phyloP scores from a whole-genome alignment of 495 filamentous ascomycete genomes.

The Recurvomyces mirabilis region DNA sequence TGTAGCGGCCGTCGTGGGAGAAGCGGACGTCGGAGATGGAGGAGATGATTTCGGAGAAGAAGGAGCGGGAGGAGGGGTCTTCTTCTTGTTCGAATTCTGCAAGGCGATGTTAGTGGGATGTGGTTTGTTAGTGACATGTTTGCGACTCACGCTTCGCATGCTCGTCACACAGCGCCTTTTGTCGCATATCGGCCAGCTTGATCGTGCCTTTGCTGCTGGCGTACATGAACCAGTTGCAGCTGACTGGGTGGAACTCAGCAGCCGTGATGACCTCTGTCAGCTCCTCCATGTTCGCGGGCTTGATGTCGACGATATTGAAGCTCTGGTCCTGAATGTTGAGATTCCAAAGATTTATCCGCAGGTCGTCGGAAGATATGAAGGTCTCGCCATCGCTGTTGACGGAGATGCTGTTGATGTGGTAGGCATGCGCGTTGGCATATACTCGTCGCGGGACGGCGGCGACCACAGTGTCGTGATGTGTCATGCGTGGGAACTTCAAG shows the following conservation, averaged over 20 bases:
- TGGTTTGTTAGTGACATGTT: background rate
- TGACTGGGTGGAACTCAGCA: conserved; percentile 91
- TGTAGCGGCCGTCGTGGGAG: conserved; percentile 90
- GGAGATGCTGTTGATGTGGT: conserved; percentile 99
- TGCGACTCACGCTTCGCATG: conserved; percentile 75
- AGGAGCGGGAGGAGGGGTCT: conserved; percentile 94
- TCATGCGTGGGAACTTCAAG: conserved; percentile 86
- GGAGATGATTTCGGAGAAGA: conserved; percentile 99
- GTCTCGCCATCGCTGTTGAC: conserved; percentile 99
- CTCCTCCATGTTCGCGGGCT: conserved; percentile 99
- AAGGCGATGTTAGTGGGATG: conserved; percentile 11
- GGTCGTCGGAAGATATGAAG: conserved; percentile 95
- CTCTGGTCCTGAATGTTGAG: conserved; percentile 98
- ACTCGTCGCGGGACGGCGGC: conserved; percentile 90
- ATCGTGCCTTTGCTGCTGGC: conserved; percentile 98
- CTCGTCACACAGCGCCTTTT: conserved; percentile 89
- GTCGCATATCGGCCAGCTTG: conserved; percentile 95
- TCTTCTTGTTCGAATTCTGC: conserved; percentile 99
- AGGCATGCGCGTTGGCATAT: conserved; percentile 96
- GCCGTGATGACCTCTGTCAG: conserved; percentile 97
- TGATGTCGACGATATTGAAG: conserved; percentile 99
- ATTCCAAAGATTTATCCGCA: conserved; percentile 98
- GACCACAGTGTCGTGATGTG: conserved; percentile 96
- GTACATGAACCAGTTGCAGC: conserved; percentile 99
- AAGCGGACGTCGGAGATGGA: conserved; percentile 98